Evolutionary conservation across 164 flowering plant genomes (phyloP), one percentile per base, ranked within the genome.

Genomic region (Vitis rupestris): DNA sequence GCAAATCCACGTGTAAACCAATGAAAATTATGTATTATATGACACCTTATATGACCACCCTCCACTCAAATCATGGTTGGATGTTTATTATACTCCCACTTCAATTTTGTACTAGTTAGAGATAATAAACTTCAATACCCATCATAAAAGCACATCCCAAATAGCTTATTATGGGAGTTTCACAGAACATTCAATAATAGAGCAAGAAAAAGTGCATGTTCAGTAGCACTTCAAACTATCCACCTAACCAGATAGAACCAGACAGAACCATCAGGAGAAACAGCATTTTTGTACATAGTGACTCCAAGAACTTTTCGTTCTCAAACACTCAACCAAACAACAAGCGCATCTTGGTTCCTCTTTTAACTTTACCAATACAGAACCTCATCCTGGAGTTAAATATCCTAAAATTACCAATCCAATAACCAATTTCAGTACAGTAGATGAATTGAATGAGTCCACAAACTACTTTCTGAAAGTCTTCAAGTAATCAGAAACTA

Each of bases 231-330:
- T 17, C 57, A 55, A 17, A 15, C n/a, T 30, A 31, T 55, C 76
- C 68, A 56, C 59, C 59, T 13, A 37, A 59, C 63, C 53, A 49
- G 29, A 70, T 47, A 63, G 52, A 49, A 55, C 62, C 62, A 64
- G 27, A 58, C 47, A 56, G 17, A 48, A 61, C 49, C 14, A 63
- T 64, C 30, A 57, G 50, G 57, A 55, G 57, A 50, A 57, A 55
- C 57, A 23, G 16, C 29, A 56, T 37, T 49, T 27, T 23, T 57
- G 19, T 51, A 51, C 31, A 19, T 63, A 13, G 27, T 12, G 29
- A 56, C 10, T 23, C 27, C 63, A 4, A 50, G 62, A 63, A 16
- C 5, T 59, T 57, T 50, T 58, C 48, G 44, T 52, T 51, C 59
- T 17, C 68, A 71, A 70, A 51, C 16, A 53, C n/a, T n/a, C 19